phyloP scores from a whole-genome alignment of 495 filamentous ascomycete genomes.

The Trichoderma parareesei region DNA sequence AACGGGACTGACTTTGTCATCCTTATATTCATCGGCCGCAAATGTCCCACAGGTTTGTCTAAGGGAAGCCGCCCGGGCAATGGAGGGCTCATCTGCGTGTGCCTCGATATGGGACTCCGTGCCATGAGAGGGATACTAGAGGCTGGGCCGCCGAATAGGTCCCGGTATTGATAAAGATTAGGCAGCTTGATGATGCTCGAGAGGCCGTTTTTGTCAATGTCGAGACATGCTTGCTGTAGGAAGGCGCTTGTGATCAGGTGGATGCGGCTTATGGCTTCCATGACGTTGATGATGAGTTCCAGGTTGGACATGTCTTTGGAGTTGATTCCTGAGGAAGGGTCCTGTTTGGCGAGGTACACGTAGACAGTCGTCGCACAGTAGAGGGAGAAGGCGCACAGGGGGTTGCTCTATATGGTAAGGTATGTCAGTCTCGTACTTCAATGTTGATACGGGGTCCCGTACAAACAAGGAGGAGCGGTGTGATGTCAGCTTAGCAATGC shows the following conservation, averaged over 20 bases:
- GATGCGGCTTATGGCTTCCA: constrained; percentile 28
- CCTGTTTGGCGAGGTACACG: constrained; percentile 24
- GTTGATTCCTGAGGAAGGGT: constrained; percentile 9
- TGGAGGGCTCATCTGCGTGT: constrained; percentile 24
- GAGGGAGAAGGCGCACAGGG: constrained; percentile 31
- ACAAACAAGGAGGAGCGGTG: constrained; percentile 25
- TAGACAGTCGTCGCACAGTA: constrained; percentile 37
- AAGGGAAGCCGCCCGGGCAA: constrained; percentile 31
- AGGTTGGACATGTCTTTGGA: constrained; percentile 22
- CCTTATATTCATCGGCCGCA: background rate
- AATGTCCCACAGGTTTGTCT: constrained; percentile 20
- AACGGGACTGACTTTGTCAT: background rate
- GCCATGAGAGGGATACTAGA: constrained; percentile 34
- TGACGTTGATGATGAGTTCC: constrained; percentile 30
- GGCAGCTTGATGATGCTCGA: constrained; percentile 11
- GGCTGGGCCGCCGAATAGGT: constrained; percentile 6
- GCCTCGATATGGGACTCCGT: constrained; percentile 22
- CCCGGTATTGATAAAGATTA: background rate
- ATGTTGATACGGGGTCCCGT: constrained; percentile 9
- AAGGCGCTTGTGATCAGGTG: constrained; percentile 31
- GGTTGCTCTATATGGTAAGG: constrained; percentile 22
- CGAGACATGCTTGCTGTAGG: constrained; percentile 31
- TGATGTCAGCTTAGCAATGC: constrained; percentile 33
- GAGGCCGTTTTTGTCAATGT: constrained; percentile 31
- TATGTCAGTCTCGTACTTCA: background rate